These are phyloP conservation scores for Oropetium thomaeum DNA, from an alignment of 176 grass and related monocot genomes.

Conservation along the genomic window DNA sequence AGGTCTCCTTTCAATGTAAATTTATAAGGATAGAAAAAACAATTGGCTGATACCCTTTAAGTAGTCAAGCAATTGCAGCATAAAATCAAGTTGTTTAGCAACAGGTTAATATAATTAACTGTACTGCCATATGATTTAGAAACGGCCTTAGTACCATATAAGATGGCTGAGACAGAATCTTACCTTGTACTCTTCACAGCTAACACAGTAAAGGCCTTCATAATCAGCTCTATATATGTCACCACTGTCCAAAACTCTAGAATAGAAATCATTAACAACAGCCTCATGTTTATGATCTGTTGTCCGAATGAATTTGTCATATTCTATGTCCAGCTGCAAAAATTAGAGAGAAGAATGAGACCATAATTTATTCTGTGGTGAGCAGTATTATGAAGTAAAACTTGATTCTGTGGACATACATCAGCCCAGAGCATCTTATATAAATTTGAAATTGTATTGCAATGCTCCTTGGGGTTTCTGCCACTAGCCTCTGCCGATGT, in stretches of 20 bases:
- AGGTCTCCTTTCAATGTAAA: not conserved
- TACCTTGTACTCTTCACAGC: conserved; percentile 98
- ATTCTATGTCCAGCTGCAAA: conserved; percentile 75
- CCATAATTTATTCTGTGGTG: conserved; percentile 7
- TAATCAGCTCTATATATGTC: conserved; percentile 95
- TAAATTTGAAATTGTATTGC: conserved; percentile 71
- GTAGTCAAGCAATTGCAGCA: not conserved
- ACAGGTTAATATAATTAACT: not conserved
- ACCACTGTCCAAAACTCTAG: conserved; percentile 75
- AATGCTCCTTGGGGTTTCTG: conserved; percentile 75
- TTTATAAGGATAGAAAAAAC: not conserved
- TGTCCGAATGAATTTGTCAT: conserved; percentile 90
- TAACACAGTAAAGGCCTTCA: conserved; percentile 91
- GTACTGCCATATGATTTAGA: not conserved
- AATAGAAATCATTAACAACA: conserved; percentile 91
- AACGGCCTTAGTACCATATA: not conserved
- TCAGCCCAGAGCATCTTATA: conserved; percentile 77
- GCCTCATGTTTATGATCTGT: conserved; percentile 78
- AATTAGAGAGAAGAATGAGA: conserved; percentile 27
- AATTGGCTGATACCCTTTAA: not conserved
- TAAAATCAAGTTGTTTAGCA: not conserved
- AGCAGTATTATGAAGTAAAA: conserved; percentile 12
- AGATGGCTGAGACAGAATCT: conserved; percentile 26
- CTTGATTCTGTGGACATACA: conserved; percentile 34
- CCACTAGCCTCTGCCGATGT: conserved; percentile 72